Evolutionary conservation across 2,329 filamentous ascomycete species (phyloP).

Genomic region (Pseudocercospora fijiensis): DNA sequence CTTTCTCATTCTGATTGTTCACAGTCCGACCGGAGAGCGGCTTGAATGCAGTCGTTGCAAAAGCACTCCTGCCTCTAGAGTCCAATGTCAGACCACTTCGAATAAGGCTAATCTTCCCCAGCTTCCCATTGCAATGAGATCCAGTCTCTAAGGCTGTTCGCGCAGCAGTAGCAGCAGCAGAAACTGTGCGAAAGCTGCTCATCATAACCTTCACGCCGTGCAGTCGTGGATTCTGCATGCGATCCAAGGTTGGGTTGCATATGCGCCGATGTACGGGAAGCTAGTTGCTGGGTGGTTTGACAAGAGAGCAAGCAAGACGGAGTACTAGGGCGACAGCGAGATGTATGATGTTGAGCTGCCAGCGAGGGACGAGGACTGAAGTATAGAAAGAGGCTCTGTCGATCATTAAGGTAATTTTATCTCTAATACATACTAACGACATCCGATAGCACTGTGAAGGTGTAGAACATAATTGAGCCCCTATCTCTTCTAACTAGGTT

Average conservation of each 20-base stretch:
- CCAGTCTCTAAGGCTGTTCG: not conserved
- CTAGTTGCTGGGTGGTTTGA: not conserved
- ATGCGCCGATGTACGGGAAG: not conserved
- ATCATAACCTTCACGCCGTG: not conserved
- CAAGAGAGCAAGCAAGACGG: not conserved
- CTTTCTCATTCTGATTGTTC: not conserved
- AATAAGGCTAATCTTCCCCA: not conserved
- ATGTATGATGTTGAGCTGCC: not conserved
- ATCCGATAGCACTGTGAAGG: too few species aligned
- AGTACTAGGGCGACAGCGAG: not conserved
- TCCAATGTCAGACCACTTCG: too few species aligned
- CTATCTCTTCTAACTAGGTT: too few species aligned
- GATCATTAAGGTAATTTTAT: too few species aligned
- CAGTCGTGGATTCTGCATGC: not conserved
- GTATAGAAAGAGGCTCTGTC: too few species aligned
- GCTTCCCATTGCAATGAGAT: not conserved
- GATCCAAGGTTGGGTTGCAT: too few species aligned
- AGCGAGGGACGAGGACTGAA: not conserved
- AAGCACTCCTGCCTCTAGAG: not conserved
- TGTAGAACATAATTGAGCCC: too few species aligned
- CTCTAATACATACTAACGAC: too few species aligned
- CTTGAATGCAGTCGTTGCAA: not conserved
- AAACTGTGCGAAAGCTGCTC: not conserved
- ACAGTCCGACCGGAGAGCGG: not conserved
- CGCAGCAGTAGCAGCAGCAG: not conserved